phyloP scores from a whole-genome alignment of 306 rosid genomes.

The Rosa multiflora region DNA sequence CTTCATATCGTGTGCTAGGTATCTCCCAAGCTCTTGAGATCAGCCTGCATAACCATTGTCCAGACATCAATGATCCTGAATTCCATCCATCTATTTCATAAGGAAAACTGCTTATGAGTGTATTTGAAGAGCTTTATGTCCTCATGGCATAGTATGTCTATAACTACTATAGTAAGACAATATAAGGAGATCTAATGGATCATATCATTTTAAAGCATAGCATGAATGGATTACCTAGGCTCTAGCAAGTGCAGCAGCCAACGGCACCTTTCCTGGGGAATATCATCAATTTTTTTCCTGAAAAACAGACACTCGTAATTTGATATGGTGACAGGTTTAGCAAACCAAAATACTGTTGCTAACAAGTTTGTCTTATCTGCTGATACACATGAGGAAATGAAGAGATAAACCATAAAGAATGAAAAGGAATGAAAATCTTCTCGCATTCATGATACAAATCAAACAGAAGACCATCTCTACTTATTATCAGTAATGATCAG shows the following conservation, averaged over 20 bases:
- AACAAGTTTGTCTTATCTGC: too few species aligned
- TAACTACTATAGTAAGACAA: background rate
- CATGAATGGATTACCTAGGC: constrained; percentile 53
- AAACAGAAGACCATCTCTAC: background rate
- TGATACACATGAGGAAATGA: too few species aligned
- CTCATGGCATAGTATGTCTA: background rate
- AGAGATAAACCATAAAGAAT: background rate
- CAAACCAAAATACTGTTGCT: too few species aligned
- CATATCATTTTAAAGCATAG: background rate
- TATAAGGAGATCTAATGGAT: background rate
- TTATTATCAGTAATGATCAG: background rate
- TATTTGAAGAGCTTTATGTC: background rate
- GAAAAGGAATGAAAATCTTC: background rate
- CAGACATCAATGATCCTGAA: constrained; percentile 26
- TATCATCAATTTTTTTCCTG: constrained; percentile 82
- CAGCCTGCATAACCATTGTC: constrained; percentile 51
- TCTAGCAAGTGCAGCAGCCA: constrained; percentile 55
- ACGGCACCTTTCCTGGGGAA: constrained; percentile 80
- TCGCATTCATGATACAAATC: background rate
- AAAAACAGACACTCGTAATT: too few species aligned
- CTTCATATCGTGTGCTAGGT: constrained; percentile 72
- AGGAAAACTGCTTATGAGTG: background rate
- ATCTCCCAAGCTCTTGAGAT: constrained; percentile 83
- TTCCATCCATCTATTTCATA: background rate
- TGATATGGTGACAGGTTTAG: too few species aligned